Evolutionary conservation across 1,139 yeast genomes (phyloP), one percentile per base, ranked within the genome.

Genomic region (Zygosaccharomyces sapae): DNA sequence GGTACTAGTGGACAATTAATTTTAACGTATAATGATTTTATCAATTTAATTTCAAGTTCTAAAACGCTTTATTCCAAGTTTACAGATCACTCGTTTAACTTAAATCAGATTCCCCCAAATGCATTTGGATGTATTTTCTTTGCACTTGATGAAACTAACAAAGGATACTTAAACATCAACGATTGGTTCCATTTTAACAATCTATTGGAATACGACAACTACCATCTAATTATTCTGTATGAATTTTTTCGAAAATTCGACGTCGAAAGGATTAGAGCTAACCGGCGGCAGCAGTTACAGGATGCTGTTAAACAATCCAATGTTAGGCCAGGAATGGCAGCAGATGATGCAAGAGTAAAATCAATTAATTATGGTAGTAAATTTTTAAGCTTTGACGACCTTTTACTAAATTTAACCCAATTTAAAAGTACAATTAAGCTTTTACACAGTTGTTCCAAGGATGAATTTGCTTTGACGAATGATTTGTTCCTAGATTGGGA

Each of bases 151-250:
- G 72, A 73, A 47, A 74, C 75, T 38, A 72, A 73, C 50, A 83
- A 82, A 57, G 90, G 90, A 1, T 82, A 73, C 55, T 69, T 84
- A 43, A 74, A 75, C 35, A 75, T 79, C 41, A 61, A 67, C 10
- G 89, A 84, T 56, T 84, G 86, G 78, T 66, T 77, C 35, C 70
- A 71, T 33, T 81, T 84, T 61, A 74, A 81, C 52, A 68, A 73
- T 46, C 72, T 81, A 31, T 69, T 84, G 51, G 74, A 80, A 39
- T 69, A 75, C 41, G 71, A 72, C 45, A 82, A 81, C 56, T 84
- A 83, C 48, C 80, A 78, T 55, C 76, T 79, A 62, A 76, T 79
- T 55, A 66, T 80, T 36, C 67, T 80, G 38, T 81, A 75, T 60
- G 75, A 76, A 52, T 74, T 77, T 51, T 69, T 77, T 52, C 63